phyloP scores from a whole-genome alignment of 306 rosid species.

The Inga leiocalycina region DNA sequence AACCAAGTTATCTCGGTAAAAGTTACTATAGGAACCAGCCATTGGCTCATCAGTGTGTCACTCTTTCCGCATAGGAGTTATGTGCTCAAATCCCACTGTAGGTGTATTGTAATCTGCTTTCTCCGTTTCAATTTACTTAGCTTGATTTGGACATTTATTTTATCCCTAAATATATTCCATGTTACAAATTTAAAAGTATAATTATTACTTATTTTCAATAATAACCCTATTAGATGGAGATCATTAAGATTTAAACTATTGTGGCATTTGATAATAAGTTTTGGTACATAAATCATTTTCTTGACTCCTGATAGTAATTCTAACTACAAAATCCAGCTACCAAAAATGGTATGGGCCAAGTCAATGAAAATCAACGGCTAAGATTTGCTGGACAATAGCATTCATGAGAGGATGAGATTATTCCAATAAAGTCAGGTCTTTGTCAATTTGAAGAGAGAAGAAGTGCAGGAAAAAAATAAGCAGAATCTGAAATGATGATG shows the following conservation, averaged over 20 bases:
- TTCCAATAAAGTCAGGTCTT: slow-evolving; percentile 30
- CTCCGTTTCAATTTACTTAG: background rate
- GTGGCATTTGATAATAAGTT: no score
- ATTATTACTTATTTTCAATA: no score
- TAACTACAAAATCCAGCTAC: no score
- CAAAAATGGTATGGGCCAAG: background rate
- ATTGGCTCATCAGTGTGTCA: background rate
- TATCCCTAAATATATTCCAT: no score
- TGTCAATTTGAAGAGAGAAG: background rate
- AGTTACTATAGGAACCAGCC: background rate
- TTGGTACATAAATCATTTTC: background rate
- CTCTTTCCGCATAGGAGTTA: no score
- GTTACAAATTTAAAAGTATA: no score
- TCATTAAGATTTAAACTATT: no score
- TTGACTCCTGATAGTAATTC: no score
- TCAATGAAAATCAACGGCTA: slow-evolving; percentile 29
- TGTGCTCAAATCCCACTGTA: background rate
- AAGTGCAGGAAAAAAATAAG: background rate
- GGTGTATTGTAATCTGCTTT: no score
- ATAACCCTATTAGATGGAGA: no score
- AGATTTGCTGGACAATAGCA: slow-evolving; percentile 28
- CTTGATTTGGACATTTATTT: background rate
- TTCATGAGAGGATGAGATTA: slow-evolving; percentile 6
- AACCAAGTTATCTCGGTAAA: background rate
- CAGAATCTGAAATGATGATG: background rate